A percentile compares a stretch with the other conserved stretches of the same genome.
Evolutionary conservation across 2,329 filamentous ascomycete genomes (phyloP).

Genomic region (Fusarium cicatricum): DNA sequence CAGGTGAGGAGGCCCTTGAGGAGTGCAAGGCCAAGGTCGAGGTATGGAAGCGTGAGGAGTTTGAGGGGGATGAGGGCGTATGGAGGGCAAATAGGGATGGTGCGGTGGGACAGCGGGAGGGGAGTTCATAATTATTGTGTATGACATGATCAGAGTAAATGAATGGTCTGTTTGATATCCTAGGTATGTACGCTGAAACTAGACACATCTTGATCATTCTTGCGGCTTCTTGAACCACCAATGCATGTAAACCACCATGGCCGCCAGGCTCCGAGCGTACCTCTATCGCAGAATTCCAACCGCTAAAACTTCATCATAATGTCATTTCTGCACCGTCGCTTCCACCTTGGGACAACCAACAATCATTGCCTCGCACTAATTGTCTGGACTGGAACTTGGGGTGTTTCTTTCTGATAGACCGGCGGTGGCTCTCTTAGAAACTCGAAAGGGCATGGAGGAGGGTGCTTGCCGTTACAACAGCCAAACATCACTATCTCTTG

Average conservation of each 20-base stretch:
- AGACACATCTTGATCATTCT: background rate
- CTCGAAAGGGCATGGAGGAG: slow-evolving; percentile 50
- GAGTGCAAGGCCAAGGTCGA: slow-evolving; percentile 87
- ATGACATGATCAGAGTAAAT: background rate
- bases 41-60: slow-evolving; percentile 94
- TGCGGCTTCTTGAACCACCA: background rate
- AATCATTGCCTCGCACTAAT: background rate
- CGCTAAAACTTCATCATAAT: slow-evolving; percentile 8
- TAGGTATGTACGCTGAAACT: slow-evolving; percentile 10
- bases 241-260: slow-evolving; percentile 6
- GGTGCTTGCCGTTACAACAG: slow-evolving; percentile 40
- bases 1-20: slow-evolving; percentile 89
- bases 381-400: background rate
- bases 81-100: slow-evolving; percentile 92
- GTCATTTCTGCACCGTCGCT: background rate
- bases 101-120: slow-evolving; percentile 60
- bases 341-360: background rate
- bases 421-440: slow-evolving; percentile 50
- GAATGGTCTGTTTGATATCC: slow-evolving; percentile 6
- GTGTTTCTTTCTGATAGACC: slow-evolving; percentile 43
- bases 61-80: slow-evolving; percentile 77
- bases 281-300: slow-evolving; percentile 10
- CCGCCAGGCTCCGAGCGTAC: slow-evolving; percentile 13
- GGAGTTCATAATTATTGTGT: background rate
- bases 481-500: slow-evolving; percentile 48